phyloP scores from a whole-genome alignment of 2,329 filamentous ascomycete species.

The Nemania diffusa region DNA sequence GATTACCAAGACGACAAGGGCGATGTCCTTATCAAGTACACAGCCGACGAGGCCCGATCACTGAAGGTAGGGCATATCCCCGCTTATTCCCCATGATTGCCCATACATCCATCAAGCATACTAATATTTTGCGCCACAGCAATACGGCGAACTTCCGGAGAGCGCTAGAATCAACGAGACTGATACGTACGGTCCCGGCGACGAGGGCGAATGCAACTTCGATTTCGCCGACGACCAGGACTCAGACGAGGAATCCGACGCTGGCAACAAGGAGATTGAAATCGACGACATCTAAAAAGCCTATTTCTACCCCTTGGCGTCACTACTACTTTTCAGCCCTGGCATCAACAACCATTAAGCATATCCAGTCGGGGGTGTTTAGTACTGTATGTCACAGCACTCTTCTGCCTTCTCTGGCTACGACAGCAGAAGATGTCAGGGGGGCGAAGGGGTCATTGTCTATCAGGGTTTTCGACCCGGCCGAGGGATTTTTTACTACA shows the following conservation, averaged over 20 bases:
- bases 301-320: slow-evolving; percentile 23
- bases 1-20: slow-evolving; percentile 96
- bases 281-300: slow-evolving; percentile 88
- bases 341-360: background rate
- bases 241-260: slow-evolving; percentile 65
- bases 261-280: slow-evolving; percentile 77
- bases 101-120: background rate
- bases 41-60: slow-evolving; percentile 91
- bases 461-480: slow-evolving; percentile 17
- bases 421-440: slow-evolving; percentile 6
- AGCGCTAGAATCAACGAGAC: slow-evolving; percentile 99
- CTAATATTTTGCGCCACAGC: slow-evolving; percentile 49
- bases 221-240: slow-evolving; percentile 97
- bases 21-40: slow-evolving; percentile 95
- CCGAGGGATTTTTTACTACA: background rate
- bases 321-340: slow-evolving; percentile 12
- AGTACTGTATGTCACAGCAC: background rate
- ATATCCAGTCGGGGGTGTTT: background rate
- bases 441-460: slow-evolving; percentile 17
- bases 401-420: background rate
- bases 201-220: slow-evolving; percentile 95
- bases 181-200: slow-evolving; percentile 90
- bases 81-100: background rate
- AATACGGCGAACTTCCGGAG: slow-evolving; percentile 96
- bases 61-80: slow-evolving; percentile 68